phyloP scores from a whole-genome alignment of 306 rosid species.

The Castanopsis chinensis region DNA sequence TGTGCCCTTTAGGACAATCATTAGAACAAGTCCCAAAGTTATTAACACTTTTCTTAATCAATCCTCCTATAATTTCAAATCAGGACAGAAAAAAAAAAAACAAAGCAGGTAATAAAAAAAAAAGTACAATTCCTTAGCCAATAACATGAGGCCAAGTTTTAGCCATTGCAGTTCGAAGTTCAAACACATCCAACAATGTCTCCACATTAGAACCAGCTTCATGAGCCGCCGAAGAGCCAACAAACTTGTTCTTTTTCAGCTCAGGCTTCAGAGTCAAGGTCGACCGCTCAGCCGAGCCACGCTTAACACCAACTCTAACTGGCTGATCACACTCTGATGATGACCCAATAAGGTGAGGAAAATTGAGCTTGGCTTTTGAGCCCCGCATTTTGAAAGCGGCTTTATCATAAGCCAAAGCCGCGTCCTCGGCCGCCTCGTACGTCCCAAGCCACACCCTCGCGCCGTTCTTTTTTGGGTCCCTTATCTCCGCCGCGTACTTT shows the following conservation, averaged over 20 bases:
- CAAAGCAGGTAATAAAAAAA: background rate
- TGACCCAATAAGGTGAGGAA: slow-evolving; percentile 48
- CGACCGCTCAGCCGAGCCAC: background rate
- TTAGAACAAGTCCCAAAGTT: too few species aligned
- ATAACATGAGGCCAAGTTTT: background rate
- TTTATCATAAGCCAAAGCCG: slow-evolving; percentile 60
- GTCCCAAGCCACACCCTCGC: slow-evolving; percentile 62
- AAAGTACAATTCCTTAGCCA: background rate
- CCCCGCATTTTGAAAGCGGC: slow-evolving; percentile 62
- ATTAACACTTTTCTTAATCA: too few species aligned
- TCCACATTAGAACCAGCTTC: too few species aligned
- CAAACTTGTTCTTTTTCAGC: background rate
- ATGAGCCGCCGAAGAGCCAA: too few species aligned
- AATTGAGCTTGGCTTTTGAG: slow-evolving; percentile 52
- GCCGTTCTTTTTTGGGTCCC: slow-evolving; percentile 45
- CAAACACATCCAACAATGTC: background rate
- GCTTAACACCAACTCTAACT: background rate
- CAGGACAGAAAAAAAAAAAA: too few species aligned
- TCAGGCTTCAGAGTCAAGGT: background rate
- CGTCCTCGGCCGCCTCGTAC: slow-evolving; percentile 43
- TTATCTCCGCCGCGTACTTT: slow-evolving; percentile 58
- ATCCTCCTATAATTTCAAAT: too few species aligned
- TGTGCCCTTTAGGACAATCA: too few species aligned
- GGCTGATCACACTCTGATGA: background rate
- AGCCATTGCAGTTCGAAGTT: background rate